phyloP scores from a whole-genome alignment of 345 rosid genomes.

The Pistacia vera region DNA sequence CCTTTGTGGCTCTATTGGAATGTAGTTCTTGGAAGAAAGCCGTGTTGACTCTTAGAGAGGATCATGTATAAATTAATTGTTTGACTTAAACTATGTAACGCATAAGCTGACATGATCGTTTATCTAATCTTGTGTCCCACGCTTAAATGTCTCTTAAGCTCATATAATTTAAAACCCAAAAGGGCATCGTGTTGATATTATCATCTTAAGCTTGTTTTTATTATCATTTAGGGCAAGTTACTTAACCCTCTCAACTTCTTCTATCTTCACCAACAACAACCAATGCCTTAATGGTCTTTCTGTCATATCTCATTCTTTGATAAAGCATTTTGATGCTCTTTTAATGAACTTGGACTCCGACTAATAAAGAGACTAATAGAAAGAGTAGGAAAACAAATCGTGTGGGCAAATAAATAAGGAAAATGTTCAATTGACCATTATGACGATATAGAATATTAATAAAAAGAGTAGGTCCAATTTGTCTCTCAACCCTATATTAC shows the following conservation, averaged over 20 bases:
- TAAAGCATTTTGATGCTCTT: background rate
- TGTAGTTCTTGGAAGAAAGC: slow-evolving; percentile 30
- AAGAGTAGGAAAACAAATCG: background rate
- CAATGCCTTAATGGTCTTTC: background rate
- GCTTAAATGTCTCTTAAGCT: slow-evolving; percentile 20
- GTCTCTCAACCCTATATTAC: slow-evolving; percentile 14
- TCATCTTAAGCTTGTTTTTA: slow-evolving; percentile 7
- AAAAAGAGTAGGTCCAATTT: slow-evolving; percentile 26
- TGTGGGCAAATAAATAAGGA: slow-evolving; percentile 8
- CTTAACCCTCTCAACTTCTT: slow-evolving; percentile 27
- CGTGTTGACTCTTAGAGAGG: slow-evolving; percentile 20
- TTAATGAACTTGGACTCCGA: background rate
- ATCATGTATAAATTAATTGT: slow-evolving; percentile 14
- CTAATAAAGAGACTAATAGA: background rate
- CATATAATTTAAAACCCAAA: background rate
- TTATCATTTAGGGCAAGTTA: slow-evolving; percentile 30
- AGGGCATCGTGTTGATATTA: background rate
- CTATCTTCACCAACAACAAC: background rate
- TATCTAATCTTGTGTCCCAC: slow-evolving; percentile 30
- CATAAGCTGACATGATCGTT: slow-evolving; percentile 1
- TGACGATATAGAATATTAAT: slow-evolving; percentile 10
- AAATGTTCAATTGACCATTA: slow-evolving; percentile 16
- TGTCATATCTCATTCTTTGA: background rate
- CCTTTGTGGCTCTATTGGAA: slow-evolving; percentile 23
- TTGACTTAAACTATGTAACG: slow-evolving; percentile 21